A percentile compares a stretch with the other conserved stretches of the same genome.
Evolutionary conservation across 106 monocot genomes (phyloP).

Genomic region (Acorus calamus): DNA sequence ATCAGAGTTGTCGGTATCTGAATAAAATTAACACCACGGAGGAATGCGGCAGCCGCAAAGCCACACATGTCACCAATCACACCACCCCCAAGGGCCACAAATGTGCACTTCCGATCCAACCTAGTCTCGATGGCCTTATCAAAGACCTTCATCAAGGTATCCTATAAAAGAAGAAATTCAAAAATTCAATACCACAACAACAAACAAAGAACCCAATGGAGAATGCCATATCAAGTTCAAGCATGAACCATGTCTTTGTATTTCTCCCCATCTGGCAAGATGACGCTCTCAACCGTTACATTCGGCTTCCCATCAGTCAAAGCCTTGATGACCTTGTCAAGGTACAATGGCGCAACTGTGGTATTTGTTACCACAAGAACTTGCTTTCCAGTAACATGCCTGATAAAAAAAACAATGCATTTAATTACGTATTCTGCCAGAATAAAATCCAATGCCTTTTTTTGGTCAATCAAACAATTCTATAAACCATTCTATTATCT

Average conservation of each 20-base stretch:
- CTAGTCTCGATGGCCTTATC: conserved; percentile 84
- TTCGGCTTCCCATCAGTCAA: conserved; percentile 57
- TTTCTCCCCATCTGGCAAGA: conserved; percentile 90
- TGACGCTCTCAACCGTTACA: conserved; percentile 78
- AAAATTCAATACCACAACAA: neutral
- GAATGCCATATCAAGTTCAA: neutral
- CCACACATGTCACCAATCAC: conserved; percentile 99
- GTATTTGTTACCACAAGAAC: conserved; percentile 64
- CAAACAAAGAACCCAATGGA: neutral
- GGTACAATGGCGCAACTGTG: conserved; percentile 44
- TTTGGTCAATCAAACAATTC: neutral
- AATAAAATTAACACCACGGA: conserved; percentile 98
- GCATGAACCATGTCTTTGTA: conserved; percentile 85
- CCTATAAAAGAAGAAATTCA: conserved; percentile 21
- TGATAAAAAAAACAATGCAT: conserved; percentile 10
- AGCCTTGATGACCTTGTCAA: conserved; percentile 58
- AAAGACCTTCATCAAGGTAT: conserved; percentile 94
- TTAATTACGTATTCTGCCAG: neutral
- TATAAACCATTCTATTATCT: too few relatives aligned
- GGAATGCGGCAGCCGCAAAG: conserved; percentile 86
- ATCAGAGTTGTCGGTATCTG: conserved; percentile 97
- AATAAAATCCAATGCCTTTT: neutral
- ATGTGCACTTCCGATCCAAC: conserved; percentile 83
- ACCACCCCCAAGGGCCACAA: conserved; percentile 96
- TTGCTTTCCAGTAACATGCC: conserved; percentile 84